Conservation (phyloP, 371 early-diverging fungal genomes). For the Choanephora cucurbitarum region DNA sequence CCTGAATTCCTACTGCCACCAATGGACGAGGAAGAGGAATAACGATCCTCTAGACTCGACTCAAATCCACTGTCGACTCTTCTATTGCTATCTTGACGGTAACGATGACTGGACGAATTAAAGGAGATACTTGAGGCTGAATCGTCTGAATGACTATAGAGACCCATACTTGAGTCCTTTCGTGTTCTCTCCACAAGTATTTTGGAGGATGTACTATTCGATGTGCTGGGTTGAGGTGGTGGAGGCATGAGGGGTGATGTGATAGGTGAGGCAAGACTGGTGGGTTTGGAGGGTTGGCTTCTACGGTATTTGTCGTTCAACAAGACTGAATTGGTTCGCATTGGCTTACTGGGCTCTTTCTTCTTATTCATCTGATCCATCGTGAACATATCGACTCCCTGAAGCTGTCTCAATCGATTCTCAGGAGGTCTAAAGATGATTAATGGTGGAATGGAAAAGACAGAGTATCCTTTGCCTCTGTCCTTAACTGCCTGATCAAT, state of each 20-base stretch:
- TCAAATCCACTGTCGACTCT: constrained; percentile 50
- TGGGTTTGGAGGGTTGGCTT: no score
- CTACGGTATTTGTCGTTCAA: constrained; percentile 13
- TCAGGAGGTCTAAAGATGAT: constrained; percentile 84
- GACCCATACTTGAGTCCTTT: constrained; percentile 29
- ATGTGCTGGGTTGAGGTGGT: constrained; percentile 9
- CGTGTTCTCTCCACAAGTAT: constrained; percentile 22
- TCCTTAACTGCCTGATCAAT: constrained; percentile 74
- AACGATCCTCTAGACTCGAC: constrained; percentile 39
- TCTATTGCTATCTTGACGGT: constrained; percentile 31
- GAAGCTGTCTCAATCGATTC: constrained; percentile 55
- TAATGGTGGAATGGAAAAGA: constrained; percentile 79
- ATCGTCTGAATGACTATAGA: constrained; percentile 28
- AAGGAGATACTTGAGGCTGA: constrained; percentile 31
- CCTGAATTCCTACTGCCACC: constrained; percentile 18
- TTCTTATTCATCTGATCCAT: constrained; percentile 21
- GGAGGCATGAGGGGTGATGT: constrained; percentile 7
- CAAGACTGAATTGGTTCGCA: constrained; percentile 39
- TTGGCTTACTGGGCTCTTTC: constrained; percentile 7
- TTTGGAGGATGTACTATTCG: constrained; percentile 11
- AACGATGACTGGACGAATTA: constrained; percentile 25
- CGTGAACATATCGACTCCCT: constrained; percentile 38
- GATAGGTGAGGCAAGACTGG: no score
- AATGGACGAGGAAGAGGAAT: constrained; percentile 23
- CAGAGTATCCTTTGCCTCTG: constrained; percentile 72